Conservation (phyloP, 352 stramenopile species). For the Phytophthora cryptogea region DNA sequence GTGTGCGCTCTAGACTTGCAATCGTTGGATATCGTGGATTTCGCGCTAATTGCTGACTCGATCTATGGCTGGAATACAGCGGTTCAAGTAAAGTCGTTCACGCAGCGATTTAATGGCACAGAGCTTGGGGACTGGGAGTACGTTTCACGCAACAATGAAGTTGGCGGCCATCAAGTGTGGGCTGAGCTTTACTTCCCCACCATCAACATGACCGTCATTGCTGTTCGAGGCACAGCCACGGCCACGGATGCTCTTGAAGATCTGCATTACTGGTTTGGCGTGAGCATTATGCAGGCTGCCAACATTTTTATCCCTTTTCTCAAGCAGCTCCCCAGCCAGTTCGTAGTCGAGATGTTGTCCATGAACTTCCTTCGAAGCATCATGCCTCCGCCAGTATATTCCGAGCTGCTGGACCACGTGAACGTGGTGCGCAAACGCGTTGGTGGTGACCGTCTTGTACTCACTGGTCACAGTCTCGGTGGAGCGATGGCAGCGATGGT, state of each 20-base stretch:
- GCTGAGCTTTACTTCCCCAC: conserved; percentile 82
- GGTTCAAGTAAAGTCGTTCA: conserved; percentile 76
- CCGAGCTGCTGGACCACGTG: conserved; percentile 71
- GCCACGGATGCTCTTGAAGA: conserved; percentile 86
- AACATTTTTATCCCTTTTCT: conserved; percentile 88
- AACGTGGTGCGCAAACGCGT: conserved; percentile 59
- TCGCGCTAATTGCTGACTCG: conserved; percentile 83
- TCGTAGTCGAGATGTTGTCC: conserved; percentile 85
- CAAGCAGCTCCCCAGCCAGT: conserved; percentile 76
- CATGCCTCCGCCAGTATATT: conserved; percentile 84
- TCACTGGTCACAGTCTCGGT: conserved; percentile 85
- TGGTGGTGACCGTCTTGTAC: conserved; percentile 66
- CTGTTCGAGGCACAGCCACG: conserved; percentile 81
- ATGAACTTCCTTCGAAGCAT: conserved; percentile 71
- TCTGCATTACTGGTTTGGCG: conserved; percentile 87
- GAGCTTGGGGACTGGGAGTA: conserved; percentile 78
- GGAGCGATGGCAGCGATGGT: conserved; percentile 87
- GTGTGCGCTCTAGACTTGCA: conserved; percentile 74
- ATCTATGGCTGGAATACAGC: conserved; percentile 82
- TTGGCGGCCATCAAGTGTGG: conserved; percentile 76
- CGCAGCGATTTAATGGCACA: conserved; percentile 82
- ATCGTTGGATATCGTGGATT: conserved; percentile 79
- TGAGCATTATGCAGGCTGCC: conserved; percentile 86
- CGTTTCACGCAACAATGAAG: conserved; percentile 71
- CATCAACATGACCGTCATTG: conserved; percentile 87